Evolutionary conservation across 305 asterid species (phyloP).

Genomic region (Fraxinus albicans): DNA sequence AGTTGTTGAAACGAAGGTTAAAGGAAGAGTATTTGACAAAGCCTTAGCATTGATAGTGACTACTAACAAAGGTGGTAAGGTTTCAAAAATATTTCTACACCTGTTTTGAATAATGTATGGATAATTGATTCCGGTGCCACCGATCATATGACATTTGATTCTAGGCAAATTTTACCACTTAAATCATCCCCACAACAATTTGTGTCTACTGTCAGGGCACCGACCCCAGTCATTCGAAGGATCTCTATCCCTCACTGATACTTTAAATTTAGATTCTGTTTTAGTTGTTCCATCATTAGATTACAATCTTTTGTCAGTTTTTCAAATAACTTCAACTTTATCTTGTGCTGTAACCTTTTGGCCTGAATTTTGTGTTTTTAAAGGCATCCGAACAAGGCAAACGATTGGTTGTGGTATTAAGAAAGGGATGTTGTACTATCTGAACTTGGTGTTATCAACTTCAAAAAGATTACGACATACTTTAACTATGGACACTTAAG

Average conservation of each 20-base stretch:
- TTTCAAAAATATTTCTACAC: neutral
- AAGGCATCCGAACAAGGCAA: too few species aligned
- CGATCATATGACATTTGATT: neutral
- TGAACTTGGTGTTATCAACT: too few species aligned
- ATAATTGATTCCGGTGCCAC: neutral
- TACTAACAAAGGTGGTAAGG: neutral
- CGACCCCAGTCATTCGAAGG: neutral
- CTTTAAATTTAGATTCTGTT: neutral
- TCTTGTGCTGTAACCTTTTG: neutral
- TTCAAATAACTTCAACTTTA: neutral
- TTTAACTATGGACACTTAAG: too few species aligned
- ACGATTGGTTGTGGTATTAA: neutral
- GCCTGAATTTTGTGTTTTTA: neutral
- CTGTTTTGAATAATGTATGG: neutral
- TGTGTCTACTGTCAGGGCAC: neutral
- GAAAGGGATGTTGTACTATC: too few species aligned
- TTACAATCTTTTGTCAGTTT: neutral
- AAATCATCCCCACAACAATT: neutral
- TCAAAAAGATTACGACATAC: neutral
- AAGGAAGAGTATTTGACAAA: neutral
- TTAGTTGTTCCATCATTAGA: neutral
- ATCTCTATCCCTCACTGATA: neutral
- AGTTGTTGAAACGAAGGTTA: neutral
- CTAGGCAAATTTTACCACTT: neutral
- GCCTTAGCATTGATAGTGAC: neutral